Conservation (phyloP, 371 early-diverging fungal species). For the Coemansia sp. region DNA sequence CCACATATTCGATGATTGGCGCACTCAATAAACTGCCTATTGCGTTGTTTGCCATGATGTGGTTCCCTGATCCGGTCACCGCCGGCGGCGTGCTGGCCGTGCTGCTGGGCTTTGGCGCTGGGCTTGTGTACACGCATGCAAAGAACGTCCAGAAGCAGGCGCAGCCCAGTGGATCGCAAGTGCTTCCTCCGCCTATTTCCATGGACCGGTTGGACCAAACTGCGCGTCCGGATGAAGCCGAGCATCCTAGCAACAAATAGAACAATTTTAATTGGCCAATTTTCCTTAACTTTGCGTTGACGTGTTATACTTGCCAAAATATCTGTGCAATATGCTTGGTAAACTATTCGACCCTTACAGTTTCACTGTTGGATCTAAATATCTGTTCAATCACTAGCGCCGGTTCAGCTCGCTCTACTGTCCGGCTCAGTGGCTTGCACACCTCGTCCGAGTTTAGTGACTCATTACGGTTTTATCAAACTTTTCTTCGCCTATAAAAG, state of each 20-base stretch:
- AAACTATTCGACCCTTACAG: no score
- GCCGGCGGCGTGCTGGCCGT: conserved; percentile 79
- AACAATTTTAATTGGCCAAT: neutral
- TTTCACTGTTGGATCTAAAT: no score
- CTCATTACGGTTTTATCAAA: no score
- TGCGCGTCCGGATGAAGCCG: neutral
- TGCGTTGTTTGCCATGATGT: conserved; percentile 91
- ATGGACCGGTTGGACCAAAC: conserved; percentile 42
- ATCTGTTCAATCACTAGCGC: no score
- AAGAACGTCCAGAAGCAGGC: conserved; percentile 59
- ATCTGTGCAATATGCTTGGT: no score
- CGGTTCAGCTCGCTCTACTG: no score
- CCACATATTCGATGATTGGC: conserved; percentile 99
- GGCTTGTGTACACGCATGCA: conserved; percentile 78
- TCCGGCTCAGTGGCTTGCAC: no score
- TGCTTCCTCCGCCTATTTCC: conserved; percentile 49
- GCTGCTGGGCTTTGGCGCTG: conserved; percentile 78
- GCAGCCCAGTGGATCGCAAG: conserved; percentile 48
- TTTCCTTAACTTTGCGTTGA: neutral
- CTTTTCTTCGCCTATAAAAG: neutral
- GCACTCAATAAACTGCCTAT: conserved; percentile 98
- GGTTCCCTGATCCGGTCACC: conserved; percentile 86
- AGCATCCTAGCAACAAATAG: conserved; percentile 7
- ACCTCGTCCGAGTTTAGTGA: no score
- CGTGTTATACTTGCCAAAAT: neutral